Percentiles rank a stretch among this genome's conserved stretches.
Conservation (phyloP, 2,329 filamentous ascomycete genomes). For the Cordyceps cicadae region DNA sequence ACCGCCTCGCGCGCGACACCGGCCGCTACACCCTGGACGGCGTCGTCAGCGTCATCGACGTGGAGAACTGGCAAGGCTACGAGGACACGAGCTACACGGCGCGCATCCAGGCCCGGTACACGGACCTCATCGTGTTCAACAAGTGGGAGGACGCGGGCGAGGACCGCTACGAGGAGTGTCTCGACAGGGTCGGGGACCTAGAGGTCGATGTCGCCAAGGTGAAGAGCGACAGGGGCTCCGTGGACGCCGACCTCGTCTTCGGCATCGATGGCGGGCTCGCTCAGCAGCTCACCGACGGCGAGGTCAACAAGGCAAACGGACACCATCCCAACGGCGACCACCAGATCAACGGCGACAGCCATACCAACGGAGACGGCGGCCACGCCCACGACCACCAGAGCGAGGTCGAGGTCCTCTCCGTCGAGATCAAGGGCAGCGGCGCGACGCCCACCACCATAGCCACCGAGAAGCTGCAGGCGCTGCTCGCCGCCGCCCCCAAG, state of each 20-base stretch:
- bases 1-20: conserved; percentile 64
- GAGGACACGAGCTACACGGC: conserved; percentile 87
- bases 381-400: conserved; percentile 54
- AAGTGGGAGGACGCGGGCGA: conserved; percentile 80
- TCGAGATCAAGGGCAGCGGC: conserved; percentile 50
- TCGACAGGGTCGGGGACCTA: conserved; percentile 72
- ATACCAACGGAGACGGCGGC: conserved; percentile 26
- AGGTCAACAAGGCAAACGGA: conserved; percentile 24
- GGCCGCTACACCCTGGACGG: conserved; percentile 70
- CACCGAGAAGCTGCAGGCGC: conserved; percentile 52
- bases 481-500: conserved; percentile 70
- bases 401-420: conserved; percentile 85
- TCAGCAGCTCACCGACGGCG: conserved; percentile 38
- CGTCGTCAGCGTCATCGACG: conserved; percentile 82
- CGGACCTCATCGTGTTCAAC: conserved; percentile 84
- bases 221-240: conserved; percentile 73
- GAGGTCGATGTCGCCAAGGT: conserved; percentile 75
- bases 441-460: conserved; percentile 34
- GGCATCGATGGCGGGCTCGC: conserved; percentile 80
- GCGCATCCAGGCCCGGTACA: conserved; percentile 79
- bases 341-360: conserved; percentile 18
- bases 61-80: conserved; percentile 92
- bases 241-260: conserved; percentile 72
- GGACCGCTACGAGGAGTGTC: conserved; percentile 63
- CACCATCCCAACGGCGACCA: conserved; percentile 17